Evolutionary conservation across 2,329 filamentous ascomycete genomes (phyloP).

Genomic region (Cercospora sp.): DNA sequence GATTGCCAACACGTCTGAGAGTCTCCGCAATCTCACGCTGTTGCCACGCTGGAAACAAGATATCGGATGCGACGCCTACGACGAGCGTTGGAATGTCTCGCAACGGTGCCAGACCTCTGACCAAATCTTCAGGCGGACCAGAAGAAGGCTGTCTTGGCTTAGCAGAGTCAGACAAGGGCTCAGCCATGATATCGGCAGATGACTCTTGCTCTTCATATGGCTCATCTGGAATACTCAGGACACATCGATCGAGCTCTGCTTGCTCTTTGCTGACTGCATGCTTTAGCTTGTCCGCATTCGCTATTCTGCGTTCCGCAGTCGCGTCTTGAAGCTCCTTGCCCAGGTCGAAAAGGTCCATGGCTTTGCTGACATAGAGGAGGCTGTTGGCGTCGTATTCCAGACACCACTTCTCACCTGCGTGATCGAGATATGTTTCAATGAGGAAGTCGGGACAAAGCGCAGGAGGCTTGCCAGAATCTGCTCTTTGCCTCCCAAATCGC

Average conservation of each 20-base stretch:
- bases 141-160: constrained; percentile 35
- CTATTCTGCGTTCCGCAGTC: constrained; percentile 61
- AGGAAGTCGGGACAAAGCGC: constrained; percentile 96
- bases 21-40: constrained; percentile 91
- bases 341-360: constrained; percentile 97
- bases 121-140: constrained; percentile 73
- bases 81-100: constrained; percentile 80
- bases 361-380: constrained; percentile 93
- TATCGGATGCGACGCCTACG: constrained; percentile 92
- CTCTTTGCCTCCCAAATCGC: constrained; percentile 82
- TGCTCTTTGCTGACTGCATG: constrained; percentile 26
- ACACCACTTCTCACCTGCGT: constrained; percentile 97
- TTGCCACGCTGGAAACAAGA: constrained; percentile 96
- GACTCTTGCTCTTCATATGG: constrained; percentile 84
- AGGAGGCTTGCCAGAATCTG: constrained; percentile 81
- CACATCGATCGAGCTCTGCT: constrained; percentile 59
- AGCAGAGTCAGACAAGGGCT: constrained; percentile 14
- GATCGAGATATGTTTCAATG: constrained; percentile 96
- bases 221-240: constrained; percentile 74
- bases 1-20: constrained; percentile 73
- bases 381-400: constrained; percentile 96
- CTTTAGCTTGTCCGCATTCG: constrained; percentile 60
- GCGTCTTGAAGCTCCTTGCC: constrained; percentile 68
- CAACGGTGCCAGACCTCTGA: constrained; percentile 70
- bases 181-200: constrained; percentile 42